phyloP scores from a whole-genome alignment of 352 stramenopile species.

The Globisporangium radiosum region DNA sequence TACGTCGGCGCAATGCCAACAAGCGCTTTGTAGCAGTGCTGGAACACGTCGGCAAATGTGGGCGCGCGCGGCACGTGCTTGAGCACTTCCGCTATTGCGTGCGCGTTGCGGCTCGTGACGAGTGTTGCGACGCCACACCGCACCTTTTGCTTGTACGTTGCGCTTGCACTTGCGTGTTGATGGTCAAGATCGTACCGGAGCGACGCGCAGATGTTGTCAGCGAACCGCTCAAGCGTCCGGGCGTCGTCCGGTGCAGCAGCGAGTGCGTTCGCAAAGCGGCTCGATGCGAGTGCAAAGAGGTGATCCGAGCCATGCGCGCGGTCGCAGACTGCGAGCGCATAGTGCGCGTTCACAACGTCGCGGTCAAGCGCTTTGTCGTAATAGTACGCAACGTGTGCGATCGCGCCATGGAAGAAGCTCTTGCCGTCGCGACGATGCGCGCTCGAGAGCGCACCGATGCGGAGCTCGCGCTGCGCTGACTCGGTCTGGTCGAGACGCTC shows the following conservation, averaged over 20 bases:
- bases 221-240: slow-evolving; percentile 60
- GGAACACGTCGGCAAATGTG: slow-evolving; percentile 74
- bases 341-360: slow-evolving; percentile 75
- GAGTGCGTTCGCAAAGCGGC: slow-evolving; percentile 56
- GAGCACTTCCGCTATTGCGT: slow-evolving; percentile 78
- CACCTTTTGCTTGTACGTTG: slow-evolving; percentile 75
- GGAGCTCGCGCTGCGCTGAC: slow-evolving; percentile 45
- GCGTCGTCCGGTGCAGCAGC: slow-evolving; percentile 57
- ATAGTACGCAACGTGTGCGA: slow-evolving; percentile 87
- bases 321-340: slow-evolving; percentile 54
- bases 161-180: slow-evolving; percentile 39
- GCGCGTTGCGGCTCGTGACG: slow-evolving; percentile 47
- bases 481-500: slow-evolving; percentile 59
- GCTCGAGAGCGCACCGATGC: slow-evolving; percentile 71
- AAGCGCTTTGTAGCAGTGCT: slow-evolving; percentile 54
- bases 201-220: slow-evolving; percentile 74
- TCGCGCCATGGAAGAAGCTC: slow-evolving; percentile 78
- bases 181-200: slow-evolving; percentile 80
- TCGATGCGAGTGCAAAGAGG: slow-evolving; percentile 68
- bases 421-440: slow-evolving; percentile 60
- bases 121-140: slow-evolving; percentile 51
- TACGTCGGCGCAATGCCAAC: slow-evolving; percentile 46
- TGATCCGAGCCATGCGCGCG: slow-evolving; percentile 60
- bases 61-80: slow-evolving; percentile 68
- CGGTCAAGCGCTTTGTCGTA: slow-evolving; percentile 41